Evolutionary conservation across 1,139 yeast species (phyloP).

Genomic region (Saccharomyces hybrid): DNA sequence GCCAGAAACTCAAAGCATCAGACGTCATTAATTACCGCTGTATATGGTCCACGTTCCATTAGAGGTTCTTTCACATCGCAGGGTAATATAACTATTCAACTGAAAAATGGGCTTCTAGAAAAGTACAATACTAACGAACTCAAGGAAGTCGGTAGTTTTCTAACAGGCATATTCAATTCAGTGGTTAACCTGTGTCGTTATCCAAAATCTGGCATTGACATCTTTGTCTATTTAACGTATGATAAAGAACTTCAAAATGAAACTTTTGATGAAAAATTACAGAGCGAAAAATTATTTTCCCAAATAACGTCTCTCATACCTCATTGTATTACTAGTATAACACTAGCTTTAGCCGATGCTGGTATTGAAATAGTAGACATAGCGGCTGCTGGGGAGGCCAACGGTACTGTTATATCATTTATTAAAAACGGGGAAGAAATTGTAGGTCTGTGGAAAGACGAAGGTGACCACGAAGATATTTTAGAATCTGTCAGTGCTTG

Average conservation of each 20-base stretch:
- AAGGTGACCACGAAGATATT: slow-evolving; percentile 12
- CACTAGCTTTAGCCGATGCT: slow-evolving; percentile 74
- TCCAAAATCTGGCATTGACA: slow-evolving; percentile 83
- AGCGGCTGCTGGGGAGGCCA: slow-evolving; percentile 59
- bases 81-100: slow-evolving; percentile 62
- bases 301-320: slow-evolving; percentile 20
- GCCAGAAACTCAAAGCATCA: slow-evolving; percentile 37
- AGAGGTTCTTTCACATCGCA: slow-evolving; percentile 64
- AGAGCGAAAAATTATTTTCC: background rate
- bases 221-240: slow-evolving; percentile 48
- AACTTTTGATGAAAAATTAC: slow-evolving; percentile 1
- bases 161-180: slow-evolving; percentile 31
- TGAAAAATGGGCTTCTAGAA: slow-evolving; percentile 38
- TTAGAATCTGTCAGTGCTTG: slow-evolving; percentile 15
- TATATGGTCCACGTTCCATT: slow-evolving; percentile 87
- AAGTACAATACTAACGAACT: slow-evolving; percentile 27
- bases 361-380: slow-evolving; percentile 73
- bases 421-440: slow-evolving; percentile 31
- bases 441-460: slow-evolving; percentile 33
- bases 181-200: slow-evolving; percentile 59
- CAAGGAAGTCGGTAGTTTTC: slow-evolving; percentile 31
- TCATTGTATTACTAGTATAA: slow-evolving; percentile 42
- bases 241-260: slow-evolving; percentile 25
- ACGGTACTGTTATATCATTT: slow-evolving; percentile 31
- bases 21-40: slow-evolving; percentile 49